Conservation (phyloP, 768 basidiomycete genomes). For the Phylloporus rhodoxanthus region DNA sequence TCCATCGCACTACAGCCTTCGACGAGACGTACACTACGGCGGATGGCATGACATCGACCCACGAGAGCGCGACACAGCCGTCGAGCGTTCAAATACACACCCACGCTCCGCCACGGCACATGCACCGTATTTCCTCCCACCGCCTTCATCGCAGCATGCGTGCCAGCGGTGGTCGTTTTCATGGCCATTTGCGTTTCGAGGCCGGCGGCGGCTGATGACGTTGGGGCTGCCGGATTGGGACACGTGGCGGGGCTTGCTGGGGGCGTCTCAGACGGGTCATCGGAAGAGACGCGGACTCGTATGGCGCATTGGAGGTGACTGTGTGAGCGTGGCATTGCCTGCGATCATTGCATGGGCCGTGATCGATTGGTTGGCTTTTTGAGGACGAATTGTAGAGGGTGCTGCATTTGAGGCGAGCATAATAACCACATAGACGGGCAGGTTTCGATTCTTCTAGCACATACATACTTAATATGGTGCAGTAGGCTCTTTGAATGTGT, state of each 20-base stretch:
- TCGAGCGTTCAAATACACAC: not conserved
- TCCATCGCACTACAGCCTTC: slow-evolving; percentile 43
- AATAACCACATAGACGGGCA: not conserved
- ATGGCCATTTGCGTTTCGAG: slow-evolving; percentile 51
- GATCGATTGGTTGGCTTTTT: slow-evolving; percentile 28
- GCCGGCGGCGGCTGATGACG: slow-evolving; percentile 50
- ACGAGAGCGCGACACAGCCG: not conserved
- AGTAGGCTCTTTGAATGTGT: not conserved
- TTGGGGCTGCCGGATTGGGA: slow-evolving; percentile 38
- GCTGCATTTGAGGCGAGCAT: not conserved
- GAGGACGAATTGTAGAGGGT: not conserved
- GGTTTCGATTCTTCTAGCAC: not conserved
- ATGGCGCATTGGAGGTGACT: slow-evolving; percentile 36
- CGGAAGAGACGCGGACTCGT: slow-evolving; percentile 27
- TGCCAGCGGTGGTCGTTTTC: slow-evolving; percentile 32
- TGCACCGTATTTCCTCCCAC: slow-evolving; percentile 36
- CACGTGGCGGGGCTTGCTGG: slow-evolving; percentile 9
- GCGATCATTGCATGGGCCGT: slow-evolving; percentile 22
- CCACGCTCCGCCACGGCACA: not conserved
- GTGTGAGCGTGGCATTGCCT: slow-evolving; percentile 27
- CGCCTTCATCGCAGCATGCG: slow-evolving; percentile 26
- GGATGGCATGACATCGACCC: slow-evolving; percentile 27
- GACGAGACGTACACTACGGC: slow-evolving; percentile 32
- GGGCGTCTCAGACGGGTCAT: slow-evolving; percentile 5
- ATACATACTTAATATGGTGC: not conserved